Base-by-base conservation (phyloP, 129 eudicot genomes). In the Kitagawia praeruptora region DNA sequence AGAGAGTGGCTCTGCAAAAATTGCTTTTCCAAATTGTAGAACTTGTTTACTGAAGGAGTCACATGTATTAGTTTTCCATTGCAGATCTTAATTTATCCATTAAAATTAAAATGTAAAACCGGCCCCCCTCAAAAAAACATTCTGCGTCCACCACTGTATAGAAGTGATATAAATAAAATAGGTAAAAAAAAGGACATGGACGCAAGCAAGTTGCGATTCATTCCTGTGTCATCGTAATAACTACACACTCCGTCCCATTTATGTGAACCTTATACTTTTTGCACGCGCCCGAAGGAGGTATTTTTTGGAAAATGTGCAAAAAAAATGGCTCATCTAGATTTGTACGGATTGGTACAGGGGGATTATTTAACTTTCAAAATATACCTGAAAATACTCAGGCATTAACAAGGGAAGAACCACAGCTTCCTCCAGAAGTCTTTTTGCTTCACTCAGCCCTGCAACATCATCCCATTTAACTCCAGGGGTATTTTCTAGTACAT, bases 381-480 rank as follows among this genome's bases (percentile, higher is more conserved):
- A 67, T 86, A 94, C 98, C 98, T 96, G 99, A 82, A 96, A 96
- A 87, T 96, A 96, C 51, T 96, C 99, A 69, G 99, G 99, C 99
- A 96, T 96, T 92, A 92, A 89, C 70, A 96, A 70, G n/a, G 99
- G 99, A 85, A 96, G 98, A 83, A 96, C 99, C 72, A 96, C 99
- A 80, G 98, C 99, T 89, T 90, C 96, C 81, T 90, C 96, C 23
- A 88, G 85, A 83, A 96, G 96, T 80, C 99, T 86, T 87, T 96
- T 96, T 58, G 99, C 99, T 91, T 96, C 99, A 77, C 84, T 89
- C 46, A 96, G 80, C 56, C 99, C 99, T 79, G 98, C 98, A 67
- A 92, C 99, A 69, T 96, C 99, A 75, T 96, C 99, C 95, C 97
- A 96, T 85, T 92, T 90, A 53, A 96, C 99, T 77, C 98, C 98